Evolutionary conservation across 148 eudicot species (phyloP).

Genomic region (Heliamphora exappendiculata): DNA sequence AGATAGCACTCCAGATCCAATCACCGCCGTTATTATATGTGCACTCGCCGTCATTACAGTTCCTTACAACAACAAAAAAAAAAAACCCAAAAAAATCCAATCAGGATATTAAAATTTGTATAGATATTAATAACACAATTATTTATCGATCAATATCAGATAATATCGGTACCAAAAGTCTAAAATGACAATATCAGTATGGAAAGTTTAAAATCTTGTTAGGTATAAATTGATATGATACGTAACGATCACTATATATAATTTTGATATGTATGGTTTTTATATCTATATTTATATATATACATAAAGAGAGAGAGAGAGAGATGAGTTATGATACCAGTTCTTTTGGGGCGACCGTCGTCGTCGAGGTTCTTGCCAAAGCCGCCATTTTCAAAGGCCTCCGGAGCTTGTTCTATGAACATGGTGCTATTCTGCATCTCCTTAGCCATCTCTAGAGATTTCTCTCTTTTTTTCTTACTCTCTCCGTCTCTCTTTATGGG

Average conservation of each 20-base stretch:
- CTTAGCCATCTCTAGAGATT: slow-evolving; percentile 2
- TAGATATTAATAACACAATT: neutral
- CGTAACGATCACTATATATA: too few relatives aligned
- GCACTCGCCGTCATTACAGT: slow-evolving; percentile 75
- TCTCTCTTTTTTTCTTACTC: neutral
- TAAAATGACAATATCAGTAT: too few relatives aligned
- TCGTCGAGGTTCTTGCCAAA: slow-evolving; percentile 40
- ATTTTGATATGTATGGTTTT: neutral
- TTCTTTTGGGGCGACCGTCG: slow-evolving; percentile 54
- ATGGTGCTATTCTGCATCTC: slow-evolving; percentile 19
- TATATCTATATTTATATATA: neutral
- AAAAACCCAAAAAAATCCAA: neutral
- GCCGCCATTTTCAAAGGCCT: slow-evolving; percentile 12
- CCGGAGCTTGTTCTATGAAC: slow-evolving; percentile 22
- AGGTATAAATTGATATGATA: neutral
- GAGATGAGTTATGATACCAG: slow-evolving; percentile 23
- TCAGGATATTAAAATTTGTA: neutral
- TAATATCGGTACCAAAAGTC: too few relatives aligned
- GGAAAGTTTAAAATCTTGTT: neutral
- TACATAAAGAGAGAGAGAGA: neutral
- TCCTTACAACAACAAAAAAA: slow-evolving; percentile 25
- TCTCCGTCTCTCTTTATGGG: neutral
- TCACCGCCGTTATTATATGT: slow-evolving; percentile 90
- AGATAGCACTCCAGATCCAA: slow-evolving; percentile 89
- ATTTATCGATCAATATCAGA: neutral